Conservation (phyloP, 306 rosid genomes). For the Quercus dentata region DNA sequence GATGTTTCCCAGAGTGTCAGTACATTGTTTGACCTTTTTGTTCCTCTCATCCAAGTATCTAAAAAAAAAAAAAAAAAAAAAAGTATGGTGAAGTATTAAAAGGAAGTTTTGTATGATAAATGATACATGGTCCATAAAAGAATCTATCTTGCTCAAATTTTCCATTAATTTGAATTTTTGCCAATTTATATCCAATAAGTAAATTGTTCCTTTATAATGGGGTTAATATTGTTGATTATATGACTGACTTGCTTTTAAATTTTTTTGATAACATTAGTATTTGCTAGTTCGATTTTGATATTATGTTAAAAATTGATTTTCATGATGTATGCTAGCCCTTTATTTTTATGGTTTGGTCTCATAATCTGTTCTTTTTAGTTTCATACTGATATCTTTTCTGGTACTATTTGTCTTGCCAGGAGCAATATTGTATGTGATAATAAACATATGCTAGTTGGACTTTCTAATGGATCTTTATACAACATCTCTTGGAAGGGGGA, state of each 20-base stretch:
- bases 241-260: neutral
- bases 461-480: constrained; percentile 86
- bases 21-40: neutral
- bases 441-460: constrained; percentile 84
- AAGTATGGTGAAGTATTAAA: constrained; percentile 4
- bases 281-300: neutral
- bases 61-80: constrained; percentile 1
- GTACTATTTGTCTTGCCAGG: constrained; percentile 45
- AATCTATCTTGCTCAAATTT: neutral
- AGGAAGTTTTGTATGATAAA: constrained; percentile 5
- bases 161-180: neutral
- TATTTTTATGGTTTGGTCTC: constrained; percentile 13
- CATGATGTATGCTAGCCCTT: constrained; percentile 9
- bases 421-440: constrained; percentile 84
- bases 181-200: constrained; percentile 3
- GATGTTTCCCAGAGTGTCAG: neutral
- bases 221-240: neutral
- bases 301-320: constrained; percentile 6
- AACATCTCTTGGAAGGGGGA: constrained; percentile 95
- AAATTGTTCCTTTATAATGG: neutral
- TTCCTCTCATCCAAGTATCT: constrained; percentile 10
- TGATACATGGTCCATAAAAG: neutral
- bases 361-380: constrained; percentile 17
- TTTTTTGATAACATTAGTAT: neutral
- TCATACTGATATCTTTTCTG: constrained; percentile 28